A percentile compares a stretch with the other conserved stretches of the same genome.
phyloP scores from a whole-genome alignment of 2,329 filamentous ascomycete species.

The Dactylella cylindrospora region DNA sequence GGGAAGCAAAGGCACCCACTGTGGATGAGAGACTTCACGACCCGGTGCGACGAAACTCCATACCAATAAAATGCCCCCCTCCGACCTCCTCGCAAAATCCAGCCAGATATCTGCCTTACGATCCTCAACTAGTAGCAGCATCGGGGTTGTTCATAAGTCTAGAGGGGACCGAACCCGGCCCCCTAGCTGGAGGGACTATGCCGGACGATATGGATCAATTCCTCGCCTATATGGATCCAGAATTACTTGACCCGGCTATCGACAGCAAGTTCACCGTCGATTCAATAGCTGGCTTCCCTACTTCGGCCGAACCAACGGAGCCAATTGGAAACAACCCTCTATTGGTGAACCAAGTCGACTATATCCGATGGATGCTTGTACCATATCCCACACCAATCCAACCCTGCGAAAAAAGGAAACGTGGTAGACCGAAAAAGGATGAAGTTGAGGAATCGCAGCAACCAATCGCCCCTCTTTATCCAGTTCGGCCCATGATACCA shows the following conservation, averaged over 20 bases:
- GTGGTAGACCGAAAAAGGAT: conserved; percentile 36
- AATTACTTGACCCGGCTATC: conserved; percentile 1
- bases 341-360: conserved; percentile 14
- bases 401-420: conserved; percentile 36
- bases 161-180: too few species aligned
- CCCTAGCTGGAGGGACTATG: background rate
- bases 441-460: conserved; percentile 37
- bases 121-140: background rate
- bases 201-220: conserved; percentile 9
- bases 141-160: background rate
- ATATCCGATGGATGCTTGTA: conserved; percentile 25
- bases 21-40: conserved; percentile 24
- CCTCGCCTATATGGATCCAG: conserved; percentile 9
- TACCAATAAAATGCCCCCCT: conserved; percentile 5
- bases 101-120: too few species aligned
- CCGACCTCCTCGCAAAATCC: background rate
- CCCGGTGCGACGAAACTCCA: conserved; percentile 1
- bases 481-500: background rate
- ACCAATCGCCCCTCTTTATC: background rate
- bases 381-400: conserved; percentile 28
- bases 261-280: background rate
- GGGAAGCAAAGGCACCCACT: conserved; percentile 8
- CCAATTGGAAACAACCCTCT: background rate
- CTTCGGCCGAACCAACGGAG: background rate
- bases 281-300: background rate